Conservation (phyloP, 345 rosid genomes). For the Syzygium oleosum region DNA sequence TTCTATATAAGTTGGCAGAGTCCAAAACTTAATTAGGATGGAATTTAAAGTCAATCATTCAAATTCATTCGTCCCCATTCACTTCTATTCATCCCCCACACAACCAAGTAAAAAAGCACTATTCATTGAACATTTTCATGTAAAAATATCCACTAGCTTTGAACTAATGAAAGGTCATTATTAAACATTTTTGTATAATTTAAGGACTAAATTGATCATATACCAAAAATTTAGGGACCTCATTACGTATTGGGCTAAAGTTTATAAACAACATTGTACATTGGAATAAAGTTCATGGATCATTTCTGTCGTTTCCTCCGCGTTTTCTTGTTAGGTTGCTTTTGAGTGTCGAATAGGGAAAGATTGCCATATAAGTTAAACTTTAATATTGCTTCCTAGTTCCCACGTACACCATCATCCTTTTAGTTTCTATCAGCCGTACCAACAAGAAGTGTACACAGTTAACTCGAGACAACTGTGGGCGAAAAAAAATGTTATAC, state of each 20-base stretch:
- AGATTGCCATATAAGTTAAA: not conserved
- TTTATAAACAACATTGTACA: too few relatives aligned
- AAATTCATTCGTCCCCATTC: not conserved
- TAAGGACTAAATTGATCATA: not conserved
- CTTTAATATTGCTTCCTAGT: not conserved
- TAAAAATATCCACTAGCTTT: not conserved
- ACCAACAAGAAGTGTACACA: not conserved
- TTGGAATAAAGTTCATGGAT: fast-evolving
- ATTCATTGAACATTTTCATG: not conserved
- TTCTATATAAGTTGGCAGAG: not conserved
- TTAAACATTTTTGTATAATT: not conserved
- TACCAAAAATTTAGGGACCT: fast-evolving
- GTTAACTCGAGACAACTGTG: not conserved
- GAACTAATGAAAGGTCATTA: not conserved
- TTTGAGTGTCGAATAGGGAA: not conserved
- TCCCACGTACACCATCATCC: not conserved
- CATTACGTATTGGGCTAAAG: too few relatives aligned
- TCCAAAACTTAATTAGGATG: not conserved
- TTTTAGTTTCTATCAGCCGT: not conserved
- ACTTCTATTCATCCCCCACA: not conserved
- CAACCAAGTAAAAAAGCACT: not conserved
- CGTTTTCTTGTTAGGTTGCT: not conserved
- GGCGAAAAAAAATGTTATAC: not conserved
- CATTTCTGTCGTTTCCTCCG: not conserved
- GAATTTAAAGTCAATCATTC: not conserved